Evolutionary conservation across 2,329 filamentous ascomycete species (phyloP).

Genomic region (Daldinia eschscholtzii): DNA sequence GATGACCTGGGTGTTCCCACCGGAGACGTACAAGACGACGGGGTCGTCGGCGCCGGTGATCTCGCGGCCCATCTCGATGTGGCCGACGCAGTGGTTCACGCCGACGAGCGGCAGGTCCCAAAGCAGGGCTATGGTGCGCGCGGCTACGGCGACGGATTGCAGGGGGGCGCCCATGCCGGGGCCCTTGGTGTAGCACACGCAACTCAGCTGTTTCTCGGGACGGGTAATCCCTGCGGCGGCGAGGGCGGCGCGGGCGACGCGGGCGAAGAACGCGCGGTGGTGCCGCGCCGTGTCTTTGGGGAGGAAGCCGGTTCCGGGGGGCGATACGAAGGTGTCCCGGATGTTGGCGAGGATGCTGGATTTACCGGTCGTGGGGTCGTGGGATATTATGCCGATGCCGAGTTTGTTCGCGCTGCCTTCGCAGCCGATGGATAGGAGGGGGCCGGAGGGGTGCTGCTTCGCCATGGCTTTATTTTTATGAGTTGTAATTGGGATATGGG

Average conservation of each 20-base stretch:
- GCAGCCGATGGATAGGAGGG: slow-evolving; percentile 69
- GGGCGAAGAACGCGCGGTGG: slow-evolving; percentile 87
- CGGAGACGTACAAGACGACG: slow-evolving; percentile 94
- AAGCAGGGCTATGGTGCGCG: slow-evolving; percentile 82
- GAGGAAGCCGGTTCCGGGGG: slow-evolving; percentile 92
- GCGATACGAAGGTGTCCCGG: slow-evolving; percentile 91
- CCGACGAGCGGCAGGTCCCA: slow-evolving; percentile 92
- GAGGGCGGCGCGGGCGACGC: slow-evolving; percentile 83
- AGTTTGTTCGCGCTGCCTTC: slow-evolving; percentile 99
- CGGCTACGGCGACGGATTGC: slow-evolving; percentile 86
- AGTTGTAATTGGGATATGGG: not conserved
- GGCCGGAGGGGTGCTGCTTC: slow-evolving; percentile 52
- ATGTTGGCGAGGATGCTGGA: slow-evolving; percentile 89
- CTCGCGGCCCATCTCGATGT: slow-evolving; percentile 97
- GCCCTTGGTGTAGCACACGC: slow-evolving; percentile 94
- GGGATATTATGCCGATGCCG: slow-evolving; percentile 90
- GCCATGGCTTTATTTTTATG: slow-evolving; percentile 17
- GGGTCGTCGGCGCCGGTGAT: slow-evolving; percentile 93
- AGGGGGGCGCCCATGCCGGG: slow-evolving; percentile 97
- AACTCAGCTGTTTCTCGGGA: slow-evolving; percentile 77
- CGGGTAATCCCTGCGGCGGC: slow-evolving; percentile 70
- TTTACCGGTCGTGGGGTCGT: slow-evolving; percentile 68
- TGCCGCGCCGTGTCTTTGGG: slow-evolving; percentile 96
- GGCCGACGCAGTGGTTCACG: slow-evolving; percentile 97
- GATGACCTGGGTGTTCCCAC: slow-evolving; percentile 98